These are phyloP conservation scores for Neurospora terricola DNA, from an alignment of 495 filamentous ascomycete genomes.

Conservation along the genomic window DNA sequence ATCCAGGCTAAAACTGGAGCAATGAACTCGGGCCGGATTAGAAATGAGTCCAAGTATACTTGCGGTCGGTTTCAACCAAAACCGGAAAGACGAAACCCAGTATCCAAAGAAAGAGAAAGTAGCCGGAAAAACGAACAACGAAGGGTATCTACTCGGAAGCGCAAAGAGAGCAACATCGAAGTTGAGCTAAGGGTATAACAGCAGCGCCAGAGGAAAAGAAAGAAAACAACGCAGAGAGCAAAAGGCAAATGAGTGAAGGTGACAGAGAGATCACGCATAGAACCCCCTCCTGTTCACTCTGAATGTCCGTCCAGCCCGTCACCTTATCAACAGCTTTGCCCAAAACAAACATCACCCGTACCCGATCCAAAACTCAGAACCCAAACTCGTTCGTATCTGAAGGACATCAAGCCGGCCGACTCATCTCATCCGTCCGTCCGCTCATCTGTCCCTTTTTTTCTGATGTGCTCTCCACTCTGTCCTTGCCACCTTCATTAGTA, in stretches of 20 bases:
- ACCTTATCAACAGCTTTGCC: not conserved
- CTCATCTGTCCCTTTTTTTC: conserved; percentile 16
- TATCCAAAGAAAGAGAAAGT: not conserved
- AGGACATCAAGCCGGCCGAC: not conserved
- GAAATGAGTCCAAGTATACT: not conserved
- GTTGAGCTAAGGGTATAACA: not conserved
- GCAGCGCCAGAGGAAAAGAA: not conserved
- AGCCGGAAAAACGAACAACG: not conserved
- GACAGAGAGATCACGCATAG: not conserved
- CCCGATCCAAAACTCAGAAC: not conserved
- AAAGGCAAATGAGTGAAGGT: not conserved
- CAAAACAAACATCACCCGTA: not conserved
- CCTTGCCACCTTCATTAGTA: conserved; percentile 89
- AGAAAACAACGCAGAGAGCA: not conserved
- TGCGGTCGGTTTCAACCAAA: not conserved
- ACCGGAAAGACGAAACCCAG: not conserved
- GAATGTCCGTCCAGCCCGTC: not conserved
- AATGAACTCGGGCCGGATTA: not conserved
- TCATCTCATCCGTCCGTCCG: conserved; percentile 9
- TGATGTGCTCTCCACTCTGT: conserved; percentile 77
- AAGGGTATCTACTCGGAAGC: not conserved
- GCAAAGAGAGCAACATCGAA: not conserved
- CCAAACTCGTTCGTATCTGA: not conserved
- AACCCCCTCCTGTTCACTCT: not conserved
- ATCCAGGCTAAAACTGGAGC: not conserved